phyloP scores from a whole-genome alignment of 768 basidiomycete genomes.

The Gelatoporia subvermispora region DNA sequence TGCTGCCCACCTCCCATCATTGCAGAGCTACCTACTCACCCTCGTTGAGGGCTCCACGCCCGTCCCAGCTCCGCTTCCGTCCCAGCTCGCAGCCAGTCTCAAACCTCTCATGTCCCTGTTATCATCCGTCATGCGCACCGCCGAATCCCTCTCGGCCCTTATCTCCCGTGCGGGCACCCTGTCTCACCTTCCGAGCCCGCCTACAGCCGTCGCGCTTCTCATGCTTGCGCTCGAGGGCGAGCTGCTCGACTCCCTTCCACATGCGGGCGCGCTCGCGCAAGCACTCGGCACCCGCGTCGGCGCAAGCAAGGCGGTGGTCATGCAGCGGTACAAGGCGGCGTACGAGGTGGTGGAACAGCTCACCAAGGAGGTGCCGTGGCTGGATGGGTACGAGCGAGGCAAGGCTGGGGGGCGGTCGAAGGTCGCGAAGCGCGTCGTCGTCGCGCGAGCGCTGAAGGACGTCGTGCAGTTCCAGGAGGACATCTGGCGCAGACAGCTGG shows the following conservation, averaged over 20 bases:
- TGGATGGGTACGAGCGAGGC: slow-evolving; percentile 48
- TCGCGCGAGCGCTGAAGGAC: slow-evolving; percentile 66
- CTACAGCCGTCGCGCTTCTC: slow-evolving; percentile 64
- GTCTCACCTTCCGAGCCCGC: slow-evolving; percentile 34
- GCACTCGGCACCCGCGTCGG: slow-evolving; percentile 49
- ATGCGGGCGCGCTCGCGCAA: slow-evolving; percentile 53
- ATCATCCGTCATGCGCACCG: slow-evolving; percentile 14
- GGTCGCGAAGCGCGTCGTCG: slow-evolving; percentile 55
- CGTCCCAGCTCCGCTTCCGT: slow-evolving; percentile 10
- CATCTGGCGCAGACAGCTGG: slow-evolving; percentile 43
- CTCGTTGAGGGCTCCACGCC: slow-evolving; percentile 8
- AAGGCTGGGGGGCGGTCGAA: slow-evolving; percentile 47
- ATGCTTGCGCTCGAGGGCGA: slow-evolving; percentile 72
- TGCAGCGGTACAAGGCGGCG: slow-evolving; percentile 64
- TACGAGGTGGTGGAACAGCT: slow-evolving; percentile 57
- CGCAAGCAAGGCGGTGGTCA: slow-evolving; percentile 48
- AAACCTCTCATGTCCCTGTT: slow-evolving; percentile 14
- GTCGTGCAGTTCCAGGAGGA: slow-evolving; percentile 65
- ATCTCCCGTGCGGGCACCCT: slow-evolving; percentile 24
- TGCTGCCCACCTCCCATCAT: slow-evolving; percentile 49
- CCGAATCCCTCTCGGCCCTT: slow-evolving; percentile 16
- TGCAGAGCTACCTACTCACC: slow-evolving; percentile 46
- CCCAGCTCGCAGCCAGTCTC: slow-evolving; percentile 14
- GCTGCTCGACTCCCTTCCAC: slow-evolving; percentile 43
- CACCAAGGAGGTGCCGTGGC: slow-evolving; percentile 69